These are phyloP conservation scores for Tylopilus subfusipes DNA, from an alignment of 768 basidiomycete species.

Conservation along the genomic window DNA sequence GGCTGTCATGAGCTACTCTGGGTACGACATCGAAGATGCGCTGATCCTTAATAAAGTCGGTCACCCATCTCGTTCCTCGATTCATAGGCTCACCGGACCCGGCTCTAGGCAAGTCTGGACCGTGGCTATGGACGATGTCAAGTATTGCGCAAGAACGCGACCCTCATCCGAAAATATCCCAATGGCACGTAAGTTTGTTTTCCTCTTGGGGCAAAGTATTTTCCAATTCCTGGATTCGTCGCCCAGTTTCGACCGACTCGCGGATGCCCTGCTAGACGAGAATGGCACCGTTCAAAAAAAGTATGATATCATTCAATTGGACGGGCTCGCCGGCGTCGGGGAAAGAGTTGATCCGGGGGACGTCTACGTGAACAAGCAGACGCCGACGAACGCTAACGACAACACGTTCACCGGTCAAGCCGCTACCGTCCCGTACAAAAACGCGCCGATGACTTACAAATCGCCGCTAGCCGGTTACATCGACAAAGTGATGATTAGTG, in stretches of 20 bases:
- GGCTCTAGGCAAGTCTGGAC: constrained; percentile 81
- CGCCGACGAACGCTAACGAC: constrained; percentile 91
- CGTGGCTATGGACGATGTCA: constrained; percentile 98
- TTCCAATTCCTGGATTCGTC: constrained; percentile 1
- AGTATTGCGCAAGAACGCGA: constrained; percentile 92
- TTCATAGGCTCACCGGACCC: constrained; percentile 1
- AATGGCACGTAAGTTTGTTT: constrained; percentile 85
- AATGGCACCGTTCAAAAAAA: constrained; percentile 76
- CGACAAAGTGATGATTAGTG: constrained; percentile 97
- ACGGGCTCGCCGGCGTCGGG: constrained; percentile 93
- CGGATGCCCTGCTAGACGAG: constrained; percentile 86
- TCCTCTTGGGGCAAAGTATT: constrained; percentile 10
- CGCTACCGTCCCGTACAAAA: constrained; percentile 83
- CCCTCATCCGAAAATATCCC: constrained; percentile 91
- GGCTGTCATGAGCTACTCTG: constrained; percentile 98
- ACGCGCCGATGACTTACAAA: constrained; percentile 90
- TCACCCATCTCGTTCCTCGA: constrained; percentile 5
- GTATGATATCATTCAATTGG: constrained; percentile 87
- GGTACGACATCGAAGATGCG: constrained; percentile 99
- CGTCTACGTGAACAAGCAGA: constrained; percentile 96
- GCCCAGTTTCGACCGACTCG: constrained; percentile 85
- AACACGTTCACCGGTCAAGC: constrained; percentile 84
- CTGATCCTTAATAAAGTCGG: constrained; percentile 88
- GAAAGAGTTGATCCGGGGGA: constrained; percentile 91
- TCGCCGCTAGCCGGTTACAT: constrained; percentile 90